Base-by-base conservation (phyloP, 257 asterid genomes). In the Solanum pinnatisectum region DNA sequence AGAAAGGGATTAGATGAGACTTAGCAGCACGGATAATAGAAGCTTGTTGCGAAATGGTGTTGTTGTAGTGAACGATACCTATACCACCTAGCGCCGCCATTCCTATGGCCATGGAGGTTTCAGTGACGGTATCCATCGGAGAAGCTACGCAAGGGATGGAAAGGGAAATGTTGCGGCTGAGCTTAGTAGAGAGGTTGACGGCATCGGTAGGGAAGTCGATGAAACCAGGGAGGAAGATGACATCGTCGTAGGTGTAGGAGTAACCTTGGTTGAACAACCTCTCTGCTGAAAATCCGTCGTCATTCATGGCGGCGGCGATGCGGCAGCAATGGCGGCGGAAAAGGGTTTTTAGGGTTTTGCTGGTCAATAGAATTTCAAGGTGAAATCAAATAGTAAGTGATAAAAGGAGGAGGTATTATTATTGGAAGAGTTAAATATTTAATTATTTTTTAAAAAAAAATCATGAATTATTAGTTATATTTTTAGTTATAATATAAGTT, bases 71-170 rank as follows among this genome's bases (percentile, higher is more conserved):
- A 32, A 95, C 73, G 40, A 96, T 88, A 23, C 96, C 96, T 32
- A 96, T 90, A 18, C 88, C 99, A 4, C 99, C 98, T 0, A 96
- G 92, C 12, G 98, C 92, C 60, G 99, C 97, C 99, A 95, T 96
- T 85, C 97, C 95, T 2, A 94, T 91, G 8, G 99, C 97, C 99
- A 96, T 96, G 60, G 97, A 94, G 46, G 98, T 88, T 76, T 96
- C 99, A 0, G 98, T 93, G 46, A 95, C 98, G 32, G 99, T 96
- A 87, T 96, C 99, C 99, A 96, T 95, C 0, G 99, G 99, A 22
- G 99, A 96, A 65, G 99, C 90, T 30, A 96, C 96, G 88, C 98
- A 96, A 0, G 99, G 98, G 14, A 93, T 90, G n/a, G 98, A 93
- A 7, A 96, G 93, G 9, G 92, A 74, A 16, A 96, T 87, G 74